A percentile compares a stretch with the other conserved stretches of the same genome.
phyloP scores from a whole-genome alignment of 2,329 filamentous ascomycete genomes.

The Botrytis porri region DNA sequence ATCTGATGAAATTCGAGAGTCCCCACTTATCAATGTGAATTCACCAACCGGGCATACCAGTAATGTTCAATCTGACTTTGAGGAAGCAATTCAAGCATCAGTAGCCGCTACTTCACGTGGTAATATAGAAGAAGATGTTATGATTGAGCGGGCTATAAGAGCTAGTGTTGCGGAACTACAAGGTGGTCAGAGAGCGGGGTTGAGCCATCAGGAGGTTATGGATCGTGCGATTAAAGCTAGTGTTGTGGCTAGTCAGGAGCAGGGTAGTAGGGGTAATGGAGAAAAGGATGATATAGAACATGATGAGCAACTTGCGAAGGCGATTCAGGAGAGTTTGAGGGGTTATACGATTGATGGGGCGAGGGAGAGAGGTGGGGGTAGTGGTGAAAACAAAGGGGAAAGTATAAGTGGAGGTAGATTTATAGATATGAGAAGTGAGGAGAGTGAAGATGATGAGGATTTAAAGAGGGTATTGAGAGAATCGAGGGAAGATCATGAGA shows the following conservation, averaged over 20 bases:
- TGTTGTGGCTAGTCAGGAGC: constrained; percentile 34
- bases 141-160: constrained; percentile 70
- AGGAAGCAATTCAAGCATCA: constrained; percentile 67
- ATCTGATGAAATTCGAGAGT: constrained; percentile 25
- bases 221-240: constrained; percentile 50
- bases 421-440: background rate
- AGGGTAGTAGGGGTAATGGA: constrained; percentile 2
- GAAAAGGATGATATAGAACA: constrained; percentile 51
- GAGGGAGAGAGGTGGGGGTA: background rate
- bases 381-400: constrained; percentile 7
- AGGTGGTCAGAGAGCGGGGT: constrained; percentile 32
- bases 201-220: constrained; percentile 43
- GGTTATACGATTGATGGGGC: constrained; percentile 20
- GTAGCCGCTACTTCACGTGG: constrained; percentile 69
- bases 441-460: constrained; percentile 30
- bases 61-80: constrained; percentile 58
- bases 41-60: constrained; percentile 18
- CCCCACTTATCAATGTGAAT: constrained; percentile 14
- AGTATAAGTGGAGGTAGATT: constrained; percentile 6
- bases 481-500: constrained; percentile 32
- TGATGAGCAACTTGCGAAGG: constrained; percentile 54
- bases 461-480: constrained; percentile 29
- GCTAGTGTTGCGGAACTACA: constrained; percentile 64
- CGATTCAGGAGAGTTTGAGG: constrained; percentile 51
- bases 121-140: constrained; percentile 64